Base-by-base conservation (phyloP, 192 early-diverging fungal genomes). In the Umbelopsis sp. region DNA sequence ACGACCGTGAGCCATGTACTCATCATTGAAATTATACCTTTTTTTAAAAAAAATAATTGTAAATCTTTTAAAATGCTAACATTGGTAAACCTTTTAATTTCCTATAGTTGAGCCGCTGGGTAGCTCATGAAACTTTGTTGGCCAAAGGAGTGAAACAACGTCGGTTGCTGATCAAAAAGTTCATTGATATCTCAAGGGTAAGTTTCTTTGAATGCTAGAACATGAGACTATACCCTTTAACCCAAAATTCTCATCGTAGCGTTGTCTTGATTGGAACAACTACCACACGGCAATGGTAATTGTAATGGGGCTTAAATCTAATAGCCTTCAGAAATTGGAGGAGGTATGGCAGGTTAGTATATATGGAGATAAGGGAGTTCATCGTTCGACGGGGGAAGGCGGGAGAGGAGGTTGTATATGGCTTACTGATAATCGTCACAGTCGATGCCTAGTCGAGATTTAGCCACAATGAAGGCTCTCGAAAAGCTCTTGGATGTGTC, bases 281-380 rank as follows among this genome's bases (percentile, higher is more conserved):
- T 87, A 89, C 69, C 88, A 93, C 70, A 89, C 88, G 16, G 44
- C 82, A 8, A 84, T 92, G 78, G 85, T 88, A 22, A 86, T 93
- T 49, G 76, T 88, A 0, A 81, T 83, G 29, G 91, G 85, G 2
- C 74, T 93, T 26, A 79, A 78, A 1, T 87, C 86, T 3, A 73
- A 78, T 9, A 74, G 89, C 1, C 85, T 93, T 1, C 83, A 79
- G 21, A 81, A 85, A 16, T 75, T 92, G 17, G 75, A 81, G 68
- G 73, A 83, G 1, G 16, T 25, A 2, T 77, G 76, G 76, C 52
- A 69, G 56, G 56, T 62, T 29, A 29, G 31, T 36, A 34, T 20
- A 14, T 32, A 83, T 87, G 1, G 91, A 88, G 89, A 11, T 11
- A 6, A 6, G 38, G 12, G 8, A 6, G 12, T 41, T 41, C 12